Conservation (phyloP, 1,284 basidiomycete species). For the Sanghuangporus sanghuang region DNA sequence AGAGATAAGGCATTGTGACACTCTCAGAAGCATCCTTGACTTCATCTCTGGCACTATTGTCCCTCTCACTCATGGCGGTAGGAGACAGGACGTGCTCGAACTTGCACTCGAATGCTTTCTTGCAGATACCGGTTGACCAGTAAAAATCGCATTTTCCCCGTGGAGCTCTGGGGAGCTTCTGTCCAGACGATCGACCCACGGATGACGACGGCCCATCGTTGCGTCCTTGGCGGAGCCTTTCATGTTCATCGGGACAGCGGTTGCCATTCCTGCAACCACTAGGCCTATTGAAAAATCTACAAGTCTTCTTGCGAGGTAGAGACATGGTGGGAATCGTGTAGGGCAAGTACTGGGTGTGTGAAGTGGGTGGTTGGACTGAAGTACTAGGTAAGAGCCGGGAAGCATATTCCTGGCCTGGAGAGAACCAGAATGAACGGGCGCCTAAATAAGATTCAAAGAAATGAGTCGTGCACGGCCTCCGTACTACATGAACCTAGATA, state of each 20-base stretch:
- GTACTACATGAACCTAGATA: not conserved
- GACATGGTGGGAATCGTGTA: not conserved
- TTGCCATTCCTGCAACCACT: slow-evolving; percentile 37
- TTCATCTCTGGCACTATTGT: not conserved
- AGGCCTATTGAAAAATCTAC: slow-evolving; percentile 33
- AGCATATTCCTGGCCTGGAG: not conserved
- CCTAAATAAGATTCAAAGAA: not conserved
- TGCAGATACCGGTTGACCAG: slow-evolving; percentile 49
- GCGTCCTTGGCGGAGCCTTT: slow-evolving; percentile 20
- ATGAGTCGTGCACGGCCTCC: not conserved
- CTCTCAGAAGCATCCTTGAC: not conserved
- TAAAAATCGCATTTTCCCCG: slow-evolving; percentile 43
- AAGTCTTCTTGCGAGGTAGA: slow-evolving; percentile 23
- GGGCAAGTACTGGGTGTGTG: too few species aligned
- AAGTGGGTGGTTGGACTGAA: not conserved
- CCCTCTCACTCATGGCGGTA: slow-evolving; percentile 8
- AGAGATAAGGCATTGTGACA: slow-evolving; percentile 33
- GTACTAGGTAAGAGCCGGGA: not conserved
- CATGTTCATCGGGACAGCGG: slow-evolving; percentile 30
- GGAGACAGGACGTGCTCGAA: slow-evolving; percentile 35
- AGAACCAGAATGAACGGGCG: not conserved
- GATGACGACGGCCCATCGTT: slow-evolving; percentile 14
- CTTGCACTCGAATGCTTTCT: slow-evolving; percentile 41
- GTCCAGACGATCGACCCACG: slow-evolving; percentile 11
- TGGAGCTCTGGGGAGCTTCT: slow-evolving; percentile 28